Percentiles rank a stretch among this genome's conserved stretches.
phyloP scores from a whole-genome alignment of 2,329 filamentous ascomycete species.

The Ceratocystis harringtonii region DNA sequence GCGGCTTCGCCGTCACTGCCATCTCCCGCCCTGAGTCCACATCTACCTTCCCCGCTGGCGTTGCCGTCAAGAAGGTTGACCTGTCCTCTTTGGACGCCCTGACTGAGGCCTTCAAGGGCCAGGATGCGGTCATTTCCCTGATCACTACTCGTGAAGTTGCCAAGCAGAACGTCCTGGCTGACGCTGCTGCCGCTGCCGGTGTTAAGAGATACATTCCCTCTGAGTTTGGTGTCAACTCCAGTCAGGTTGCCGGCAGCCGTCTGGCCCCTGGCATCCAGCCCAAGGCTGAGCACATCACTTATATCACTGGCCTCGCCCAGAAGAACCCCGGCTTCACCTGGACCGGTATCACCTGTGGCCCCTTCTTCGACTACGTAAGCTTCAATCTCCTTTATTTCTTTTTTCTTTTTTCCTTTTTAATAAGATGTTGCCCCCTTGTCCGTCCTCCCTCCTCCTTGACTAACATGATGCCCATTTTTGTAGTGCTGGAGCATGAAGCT shows the following conservation, averaged over 20 bases:
- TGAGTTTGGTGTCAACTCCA: conserved; percentile 34
- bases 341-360: conserved; percentile 30
- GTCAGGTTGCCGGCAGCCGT: conserved; percentile 22
- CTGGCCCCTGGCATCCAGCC: conserved; percentile 30
- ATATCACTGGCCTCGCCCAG: conserved; percentile 27
- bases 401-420: too few species aligned
- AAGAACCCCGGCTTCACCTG: conserved; percentile 35
- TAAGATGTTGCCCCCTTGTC: conserved; percentile 29
- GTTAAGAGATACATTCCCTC: conserved; percentile 48
- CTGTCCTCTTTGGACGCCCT: conserved; percentile 36
- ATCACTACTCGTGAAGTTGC: conserved; percentile 28
- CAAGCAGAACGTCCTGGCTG: conserved; percentile 31
- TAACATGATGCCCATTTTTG: neutral
- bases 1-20: conserved; percentile 37
- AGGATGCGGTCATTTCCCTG: conserved; percentile 39
- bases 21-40: conserved; percentile 35
- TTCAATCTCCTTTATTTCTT: conserved; percentile 23
- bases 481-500: conserved; percentile 29
- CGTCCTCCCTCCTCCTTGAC: conserved; percentile 30
- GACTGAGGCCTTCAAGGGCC: conserved; percentile 35
- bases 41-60: conserved; percentile 24
- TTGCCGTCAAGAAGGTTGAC: conserved; percentile 33
- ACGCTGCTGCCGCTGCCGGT: conserved; percentile 43
- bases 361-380: conserved; percentile 29
- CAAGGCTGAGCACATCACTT: conserved; percentile 33